A percentile compares a stretch with the other conserved stretches of the same genome.
These are phyloP conservation scores for Solanum pinnatisectum DNA, from an alignment of 257 asterid species.

Conservation along the genomic window DNA sequence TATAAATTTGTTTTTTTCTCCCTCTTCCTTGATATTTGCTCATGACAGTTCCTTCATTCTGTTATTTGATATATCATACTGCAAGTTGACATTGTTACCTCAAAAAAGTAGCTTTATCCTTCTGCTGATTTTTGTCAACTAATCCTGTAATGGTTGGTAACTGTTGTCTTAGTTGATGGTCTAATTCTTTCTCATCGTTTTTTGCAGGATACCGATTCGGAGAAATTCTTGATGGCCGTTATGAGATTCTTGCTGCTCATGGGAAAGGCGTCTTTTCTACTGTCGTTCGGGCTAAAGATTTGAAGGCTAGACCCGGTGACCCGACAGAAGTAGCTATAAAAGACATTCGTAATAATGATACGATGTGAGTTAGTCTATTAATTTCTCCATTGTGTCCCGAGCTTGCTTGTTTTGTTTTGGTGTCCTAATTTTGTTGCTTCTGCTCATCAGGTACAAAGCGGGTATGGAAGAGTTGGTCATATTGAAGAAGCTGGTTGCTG, in stretches of 20 bases:
- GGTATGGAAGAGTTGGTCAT: slow-evolving; percentile 94
- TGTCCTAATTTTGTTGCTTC: background rate
- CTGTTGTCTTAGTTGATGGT: background rate
- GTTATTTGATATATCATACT: background rate
- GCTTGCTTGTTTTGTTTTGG: background rate
- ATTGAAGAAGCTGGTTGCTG: slow-evolving; percentile 81
- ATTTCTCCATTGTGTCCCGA: slow-evolving; percentile 3
- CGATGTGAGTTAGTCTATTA: slow-evolving; percentile 40
- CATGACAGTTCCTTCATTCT: background rate
- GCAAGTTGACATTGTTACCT: background rate
- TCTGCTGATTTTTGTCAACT: background rate
- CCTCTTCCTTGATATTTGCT: background rate
- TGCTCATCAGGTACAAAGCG: slow-evolving; percentile 65
- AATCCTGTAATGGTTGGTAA: background rate
- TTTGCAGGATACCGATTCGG: slow-evolving; percentile 83
- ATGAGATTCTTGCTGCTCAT: slow-evolving; percentile 93
- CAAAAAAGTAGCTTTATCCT: background rate
- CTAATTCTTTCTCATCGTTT: background rate
- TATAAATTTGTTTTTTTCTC: background rate
- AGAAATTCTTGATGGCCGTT: slow-evolving; percentile 80
- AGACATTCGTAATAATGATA: slow-evolving; percentile 81
- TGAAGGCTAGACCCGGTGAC: slow-evolving; percentile 59
- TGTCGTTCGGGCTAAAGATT: slow-evolving; percentile 93
- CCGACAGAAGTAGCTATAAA: slow-evolving; percentile 90
- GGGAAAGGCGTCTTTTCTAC: slow-evolving; percentile 96